Base-by-base conservation (phyloP, 306 rosid genomes). In the Trifolium fragiferum region DNA sequence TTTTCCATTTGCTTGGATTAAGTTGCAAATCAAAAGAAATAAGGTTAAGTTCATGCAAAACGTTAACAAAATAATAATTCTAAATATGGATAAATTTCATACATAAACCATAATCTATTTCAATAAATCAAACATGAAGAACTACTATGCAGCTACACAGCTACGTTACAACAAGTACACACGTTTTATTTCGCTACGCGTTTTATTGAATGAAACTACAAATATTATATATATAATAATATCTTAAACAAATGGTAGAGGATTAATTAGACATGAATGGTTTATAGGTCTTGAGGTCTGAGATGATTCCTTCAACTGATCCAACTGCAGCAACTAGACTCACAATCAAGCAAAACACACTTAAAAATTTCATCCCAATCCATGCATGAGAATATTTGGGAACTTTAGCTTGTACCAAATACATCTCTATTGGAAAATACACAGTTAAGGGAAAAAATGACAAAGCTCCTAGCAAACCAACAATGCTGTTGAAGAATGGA, bases 401-500 rank as follows among this genome's bases (percentile, higher is more conserved):
- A 3, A 88, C 82, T 68, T 83, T 73, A 14, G 85, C 78, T 40
- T 41, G 86, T 7, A 55, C 43, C 40, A 88, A 61, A 67, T 86
- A 74, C 88, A 90, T 85, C 76, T 90, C 87, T 19, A 65, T 43
- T 7, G 96, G 93, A 25, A 90, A 88, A 59, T 86, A 80, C 2
- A 90, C 90, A 0, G 87, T 71, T 80, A 90, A 43, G 1, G 93
- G 93, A 90, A 89, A 88, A 75, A 90, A 90, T 4, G 77, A 4
- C 14, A 14, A 1, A 0, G 96, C 90, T 32, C 96, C 96, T 14
- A 88, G 32, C 1, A 90, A 20, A 7, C 91, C 91, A 72, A 88
- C 37, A 21, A 90, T 33, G 77, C 78, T 76, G 65, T 88, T 90
- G 84, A 90, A 90, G 84, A 90, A 89, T 0, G 96, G 96, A 6